Base-by-base conservation (phyloP, 1,284 basidiomycete species). In the Sporisorium exsertum region DNA sequence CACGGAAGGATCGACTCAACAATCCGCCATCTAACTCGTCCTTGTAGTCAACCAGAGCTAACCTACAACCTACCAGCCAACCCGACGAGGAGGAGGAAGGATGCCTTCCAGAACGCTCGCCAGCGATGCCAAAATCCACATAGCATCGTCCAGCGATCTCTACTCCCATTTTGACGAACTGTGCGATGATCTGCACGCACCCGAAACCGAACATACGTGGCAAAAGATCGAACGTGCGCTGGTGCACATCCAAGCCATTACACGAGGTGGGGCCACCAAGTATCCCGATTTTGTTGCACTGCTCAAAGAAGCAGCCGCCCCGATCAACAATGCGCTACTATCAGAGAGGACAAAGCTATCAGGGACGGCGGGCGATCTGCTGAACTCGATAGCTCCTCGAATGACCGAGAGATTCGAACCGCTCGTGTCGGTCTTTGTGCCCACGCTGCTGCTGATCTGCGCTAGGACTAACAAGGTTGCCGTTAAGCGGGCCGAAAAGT, bases 391-490 rank as follows among this genome's bases (percentile, higher is more conserved):
- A 58, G 88, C 87, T 0, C 87, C 88, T 0, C 82, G 88, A 0
- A 81, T 88, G 9, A 82, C 72, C 3, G 43, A 67, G 8, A 66
- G 81, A 22, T 88, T 88, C 70, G 81, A 84, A 5, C 77, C 86
- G 5, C 84, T 88, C 16, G 84, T 88, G 24, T 64, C 79, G 4
- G 76, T 87, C 33, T 88, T 88, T 72, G 72, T 88, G 13, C 87
- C 88, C 16, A 84, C 87, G 0, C 76, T 88, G 5, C 72, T 88
- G 52, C 77, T 82, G 20, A 85, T 88, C 37, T 87, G 88, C 54
- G 87, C 87, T 1, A 78, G 87, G 35, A 87, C 88, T 0, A 88
- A 88, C 82, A 88, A 88, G 74, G 87, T 88, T 9, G 86, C 86
- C 35, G 76, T 88, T 13, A 86, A 87, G 52, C 81, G 88, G 18